phyloP scores from a whole-genome alignment of 495 filamentous ascomycete species.

The Delitschia confertaspora region DNA sequence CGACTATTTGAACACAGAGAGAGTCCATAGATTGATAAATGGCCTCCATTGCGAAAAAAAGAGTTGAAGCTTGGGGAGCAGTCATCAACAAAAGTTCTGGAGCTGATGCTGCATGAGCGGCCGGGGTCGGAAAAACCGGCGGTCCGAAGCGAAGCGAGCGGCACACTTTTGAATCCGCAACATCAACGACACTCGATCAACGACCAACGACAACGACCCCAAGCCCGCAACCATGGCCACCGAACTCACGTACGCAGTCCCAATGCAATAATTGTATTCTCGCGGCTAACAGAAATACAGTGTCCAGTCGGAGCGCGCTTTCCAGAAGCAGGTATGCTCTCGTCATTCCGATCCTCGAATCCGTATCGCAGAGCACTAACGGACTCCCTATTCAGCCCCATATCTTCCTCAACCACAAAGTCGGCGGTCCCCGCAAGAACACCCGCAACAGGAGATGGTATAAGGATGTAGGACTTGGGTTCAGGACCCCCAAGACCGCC shows the following conservation, averaged over 20 bases:
- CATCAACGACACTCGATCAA: neutral
- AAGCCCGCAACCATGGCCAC: slow-evolving; percentile 81
- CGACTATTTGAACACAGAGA: too few relatives aligned
- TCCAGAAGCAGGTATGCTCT: slow-evolving; percentile 55
- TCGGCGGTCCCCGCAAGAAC: slow-evolving; percentile 56
- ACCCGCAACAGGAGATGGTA: slow-evolving; percentile 90
- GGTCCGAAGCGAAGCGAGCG: neutral
- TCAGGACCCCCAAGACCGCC: slow-evolving; percentile 92
- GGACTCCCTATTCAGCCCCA: slow-evolving; percentile 63
- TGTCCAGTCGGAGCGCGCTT: slow-evolving; percentile 96
- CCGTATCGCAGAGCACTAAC: slow-evolving; percentile 4
- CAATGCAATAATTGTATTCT: neutral
- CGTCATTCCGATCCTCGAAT: too few relatives aligned
- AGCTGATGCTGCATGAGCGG: too few relatives aligned
- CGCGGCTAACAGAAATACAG: slow-evolving; percentile 14
- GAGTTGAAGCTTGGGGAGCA: too few relatives aligned
- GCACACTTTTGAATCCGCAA: slow-evolving; percentile 1
- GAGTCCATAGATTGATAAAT: too few relatives aligned
- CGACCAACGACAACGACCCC: slow-evolving; percentile 15
- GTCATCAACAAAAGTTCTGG: too few relatives aligned
- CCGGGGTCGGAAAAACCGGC: too few relatives aligned
- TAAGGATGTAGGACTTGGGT: slow-evolving; percentile 98
- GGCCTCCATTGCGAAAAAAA: too few relatives aligned
- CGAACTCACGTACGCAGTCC: slow-evolving; percentile 58
- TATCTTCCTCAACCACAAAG: slow-evolving; percentile 89